phyloP scores from a whole-genome alignment of 371 early-diverging fungal species.

The Blastocladiella emersonii region DNA sequence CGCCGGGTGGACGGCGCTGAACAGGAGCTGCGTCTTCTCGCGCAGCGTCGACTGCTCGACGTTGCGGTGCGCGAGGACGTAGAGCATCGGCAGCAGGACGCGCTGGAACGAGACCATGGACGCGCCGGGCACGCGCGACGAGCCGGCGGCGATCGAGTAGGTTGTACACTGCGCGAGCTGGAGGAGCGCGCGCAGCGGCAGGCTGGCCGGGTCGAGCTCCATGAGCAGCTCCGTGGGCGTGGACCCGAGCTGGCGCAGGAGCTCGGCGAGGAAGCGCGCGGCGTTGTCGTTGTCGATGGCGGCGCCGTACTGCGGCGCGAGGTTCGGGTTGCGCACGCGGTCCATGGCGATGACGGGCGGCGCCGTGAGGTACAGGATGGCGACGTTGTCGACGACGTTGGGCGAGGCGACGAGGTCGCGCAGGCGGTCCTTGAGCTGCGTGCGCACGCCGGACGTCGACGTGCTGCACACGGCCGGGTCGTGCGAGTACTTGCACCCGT shows the following conservation, averaged over 20 bases:
- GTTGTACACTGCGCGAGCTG: too few species aligned
- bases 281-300: too few species aligned
- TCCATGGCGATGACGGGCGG: neutral
- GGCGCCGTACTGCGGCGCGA: too few species aligned
- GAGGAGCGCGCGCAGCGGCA: too few species aligned
- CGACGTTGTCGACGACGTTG: neutral
- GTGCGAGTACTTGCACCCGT: neutral
- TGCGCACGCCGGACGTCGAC: neutral
- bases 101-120: constrained; percentile 13
- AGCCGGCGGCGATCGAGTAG: too few species aligned
- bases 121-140: neutral
- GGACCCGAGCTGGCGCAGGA: neutral
- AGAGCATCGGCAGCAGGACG: constrained; percentile 18
- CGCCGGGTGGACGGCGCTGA: constrained; percentile 12
- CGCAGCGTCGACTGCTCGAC: constrained; percentile 16
- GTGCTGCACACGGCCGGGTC: neutral
- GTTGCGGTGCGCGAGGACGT: constrained; percentile 14
- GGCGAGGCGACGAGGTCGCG: neutral
- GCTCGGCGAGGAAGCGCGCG: neutral
- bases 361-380: neutral
- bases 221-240: too few species aligned
- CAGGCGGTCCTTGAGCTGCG: neutral
- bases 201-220: too few species aligned
- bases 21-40: constrained; percentile 10
- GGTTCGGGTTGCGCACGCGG: neutral